These are phyloP conservation scores for Termitomyces sp. DNA, from an alignment of 768 basidiomycete genomes.

Conservation along the genomic window DNA sequence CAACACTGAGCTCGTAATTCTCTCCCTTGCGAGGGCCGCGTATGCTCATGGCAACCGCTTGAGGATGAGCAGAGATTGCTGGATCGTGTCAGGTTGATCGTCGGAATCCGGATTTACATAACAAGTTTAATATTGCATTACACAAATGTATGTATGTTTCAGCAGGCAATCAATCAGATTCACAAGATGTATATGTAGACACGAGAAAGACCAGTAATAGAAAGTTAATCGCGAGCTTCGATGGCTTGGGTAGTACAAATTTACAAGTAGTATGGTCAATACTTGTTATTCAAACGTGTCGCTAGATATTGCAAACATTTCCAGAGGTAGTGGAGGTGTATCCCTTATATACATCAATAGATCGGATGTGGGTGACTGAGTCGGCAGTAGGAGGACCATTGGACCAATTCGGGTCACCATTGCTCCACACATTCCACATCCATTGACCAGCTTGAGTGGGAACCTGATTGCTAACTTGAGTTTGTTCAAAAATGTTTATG, in stretches of 20 bases:
- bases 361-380: slow-evolving; percentile 28
- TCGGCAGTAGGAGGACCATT: slow-evolving; percentile 28
- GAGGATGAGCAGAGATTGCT: background rate
- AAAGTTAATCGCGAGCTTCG: background rate
- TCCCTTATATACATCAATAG: slow-evolving; percentile 29
- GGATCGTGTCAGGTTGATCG: background rate
- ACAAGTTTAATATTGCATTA: background rate
- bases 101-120: slow-evolving; percentile 10
- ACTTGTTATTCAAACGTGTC: background rate
- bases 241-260: background rate
- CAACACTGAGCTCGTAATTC: slow-evolving; percentile 95
- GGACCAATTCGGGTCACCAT: slow-evolving; percentile 29
- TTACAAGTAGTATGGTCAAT: too few relatives aligned
- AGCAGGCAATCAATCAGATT: background rate
- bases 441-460: slow-evolving; percentile 23
- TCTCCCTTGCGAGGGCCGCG: slow-evolving; percentile 76
- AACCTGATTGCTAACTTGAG: slow-evolving; percentile 14
- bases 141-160: background rate
- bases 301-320: slow-evolving; percentile 17
- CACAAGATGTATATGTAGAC: background rate
- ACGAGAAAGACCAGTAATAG: background rate
- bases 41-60: slow-evolving; percentile 37
- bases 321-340: slow-evolving; percentile 21
- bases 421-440: slow-evolving; percentile 33
- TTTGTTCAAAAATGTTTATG: background rate